phyloP scores from a whole-genome alignment of 163 green algal species.

The Scenedesmus sp. region DNA sequence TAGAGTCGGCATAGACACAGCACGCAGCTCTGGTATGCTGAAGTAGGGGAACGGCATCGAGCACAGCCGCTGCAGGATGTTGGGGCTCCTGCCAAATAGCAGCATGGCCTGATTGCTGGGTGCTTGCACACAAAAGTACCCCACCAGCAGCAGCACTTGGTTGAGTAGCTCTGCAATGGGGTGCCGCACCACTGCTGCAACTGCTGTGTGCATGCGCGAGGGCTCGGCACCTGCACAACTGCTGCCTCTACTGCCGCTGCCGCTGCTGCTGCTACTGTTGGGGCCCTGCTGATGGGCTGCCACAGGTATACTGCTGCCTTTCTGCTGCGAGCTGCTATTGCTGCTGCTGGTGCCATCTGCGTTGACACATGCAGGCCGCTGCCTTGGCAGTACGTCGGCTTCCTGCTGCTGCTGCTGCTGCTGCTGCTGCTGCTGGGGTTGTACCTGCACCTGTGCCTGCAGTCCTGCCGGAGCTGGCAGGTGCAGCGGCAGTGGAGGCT shows the following conservation, averaged over 20 bases:
- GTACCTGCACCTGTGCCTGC: not conserved
- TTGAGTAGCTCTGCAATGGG: constrained; percentile 64
- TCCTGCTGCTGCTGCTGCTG: constrained; percentile 26
- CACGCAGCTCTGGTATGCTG: not conserved
- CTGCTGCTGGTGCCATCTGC: not conserved
- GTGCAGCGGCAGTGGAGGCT: constrained; percentile 10
- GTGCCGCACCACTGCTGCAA: constrained; percentile 31
- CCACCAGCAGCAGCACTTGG: constrained; percentile 61
- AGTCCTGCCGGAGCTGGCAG: constrained; percentile 6
- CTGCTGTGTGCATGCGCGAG: not conserved
- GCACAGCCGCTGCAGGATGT: constrained; percentile 55
- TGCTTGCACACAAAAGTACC: constrained; percentile 59
- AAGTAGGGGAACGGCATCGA: constrained; percentile 46
- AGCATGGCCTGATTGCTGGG: constrained; percentile 60
- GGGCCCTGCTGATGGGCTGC: not conserved
- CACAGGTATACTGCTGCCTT: not conserved
- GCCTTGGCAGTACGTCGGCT: not conserved
- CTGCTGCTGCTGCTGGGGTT: not conserved
- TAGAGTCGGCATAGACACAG: constrained; percentile 52
- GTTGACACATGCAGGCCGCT: not conserved
- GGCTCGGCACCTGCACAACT: constrained; percentile 1
- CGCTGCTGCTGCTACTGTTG: constrained; percentile 10
- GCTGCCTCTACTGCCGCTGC: not conserved
- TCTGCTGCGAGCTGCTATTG: not conserved
- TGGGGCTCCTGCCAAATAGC: constrained; percentile 53